Evolutionary conservation across 2,329 filamentous ascomycete species (phyloP), one percentile per base, ranked within the genome.

Genomic region (Cyphellophora attinorum): DNA sequence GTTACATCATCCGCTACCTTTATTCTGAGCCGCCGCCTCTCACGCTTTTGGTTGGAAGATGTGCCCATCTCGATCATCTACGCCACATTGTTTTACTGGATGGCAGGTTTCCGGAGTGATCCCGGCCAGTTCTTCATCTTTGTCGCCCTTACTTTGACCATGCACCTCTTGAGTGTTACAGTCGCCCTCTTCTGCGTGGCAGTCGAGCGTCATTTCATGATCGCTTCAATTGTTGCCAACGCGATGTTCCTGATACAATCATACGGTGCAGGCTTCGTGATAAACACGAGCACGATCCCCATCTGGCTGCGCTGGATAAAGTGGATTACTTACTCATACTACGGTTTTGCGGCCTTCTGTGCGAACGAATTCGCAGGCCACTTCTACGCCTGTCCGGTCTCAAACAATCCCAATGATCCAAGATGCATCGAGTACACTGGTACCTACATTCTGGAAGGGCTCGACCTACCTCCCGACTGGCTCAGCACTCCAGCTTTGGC

Each of bases 221-320:
- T 75, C 0, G 81, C 81, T 1, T 81, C 76, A 48, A 53, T 88
- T 15, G 76, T 85, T 30, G 80, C 74, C 6, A 88, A 88, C 46
- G 57, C 86, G 31, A 71, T 68, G 0, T 86, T 78, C 46, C 88
- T 82, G 0, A 45, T 86, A 13, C 82, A 88, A 51, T 79, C 72
- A 2, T 75, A 85, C 62, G 76, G 76, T 0, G 85, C 81, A 43
- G 82, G 82, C 1, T 85, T 79, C 54, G 86, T 88, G 45, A 74
- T 86, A 11, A 81, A 86, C 52, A 67, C 69, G 8, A 74, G 82
- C 34, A 75, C 77, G 4, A 81, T 88, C 3, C 80, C 82, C 0
- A 64, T 86, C 1, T 88, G 85, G 47, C 74, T 85, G n/a, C 68
- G 81, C 36, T 88, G 82, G 82, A 61, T 82, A 2, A 86, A 85